Base-by-base conservation (phyloP, 2,329 filamentous ascomycete species). In the Rhexocercosporidium sp. region DNA sequence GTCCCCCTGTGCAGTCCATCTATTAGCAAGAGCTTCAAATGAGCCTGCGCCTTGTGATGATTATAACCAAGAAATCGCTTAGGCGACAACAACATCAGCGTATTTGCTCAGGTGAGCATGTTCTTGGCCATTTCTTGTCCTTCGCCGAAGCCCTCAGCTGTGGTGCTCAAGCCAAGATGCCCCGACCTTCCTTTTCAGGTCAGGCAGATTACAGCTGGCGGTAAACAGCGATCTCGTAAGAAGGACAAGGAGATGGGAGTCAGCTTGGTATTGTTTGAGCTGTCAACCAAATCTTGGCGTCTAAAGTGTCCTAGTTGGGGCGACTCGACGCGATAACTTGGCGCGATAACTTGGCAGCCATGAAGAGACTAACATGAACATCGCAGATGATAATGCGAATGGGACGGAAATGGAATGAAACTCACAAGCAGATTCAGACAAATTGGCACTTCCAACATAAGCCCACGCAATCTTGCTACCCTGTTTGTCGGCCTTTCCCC, bases 381-480 rank as follows among this genome's bases (percentile, higher is more conserved):
- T 16, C 31, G 22, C 29, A 61, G 62, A 47, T 29, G 62, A 47
- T 29, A 20, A 29, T 41, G 37, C 37, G 39, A 31, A 25, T 31
- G 46, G 31, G 11, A 25, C 31, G 31, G 39, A 47, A 31, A 65
- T 53, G 22, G 41, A 34, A 54, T 34, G 25, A 54, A 20, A 82
- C 88, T 83, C 81, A 93, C 92, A 99, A 34, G 96, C 96, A 77
- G 92, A 94, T 79, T 97, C 94, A 0, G 94, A 97, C 31, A 97
- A 80, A 79, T 99, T 99, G 8, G 93, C 93, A 73, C 93, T 97
- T 18, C 96, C 96, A 44, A 97, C 81, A 76, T 98, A 98, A 1
- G 86, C 90, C 90, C 93, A 98, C 4, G 89, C 88, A 51, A 62
- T 37, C n/a, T 37, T 39, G 14, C 44, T 51, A n/a, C 34, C 39